phyloP scores from a whole-genome alignment of 78 protist genomes.

The Dictyostelium purpureum region DNA sequence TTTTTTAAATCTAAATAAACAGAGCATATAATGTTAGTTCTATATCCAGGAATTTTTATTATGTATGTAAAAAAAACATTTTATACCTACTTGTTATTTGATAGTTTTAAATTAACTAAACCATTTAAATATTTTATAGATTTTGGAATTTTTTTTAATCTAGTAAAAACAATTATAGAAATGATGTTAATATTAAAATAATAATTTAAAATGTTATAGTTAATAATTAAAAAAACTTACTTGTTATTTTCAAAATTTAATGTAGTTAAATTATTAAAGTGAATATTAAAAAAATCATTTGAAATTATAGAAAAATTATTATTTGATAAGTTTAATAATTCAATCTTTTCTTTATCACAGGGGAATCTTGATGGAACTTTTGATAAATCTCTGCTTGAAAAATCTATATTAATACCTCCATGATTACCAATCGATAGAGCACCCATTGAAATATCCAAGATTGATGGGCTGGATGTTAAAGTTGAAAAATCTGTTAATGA shows the following conservation, averaged over 20 bases:
- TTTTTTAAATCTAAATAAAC: conserved; percentile 52
- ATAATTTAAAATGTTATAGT: neutral
- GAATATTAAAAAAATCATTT: conserved; percentile 39
- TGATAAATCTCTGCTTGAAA: conserved; percentile 30
- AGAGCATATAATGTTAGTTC: too few species aligned
- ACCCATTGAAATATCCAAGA: conserved; percentile 46
- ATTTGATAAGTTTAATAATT: conserved; percentile 6
- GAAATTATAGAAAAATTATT: conserved; percentile 26
- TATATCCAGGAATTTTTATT: neutral
- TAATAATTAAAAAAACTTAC: neutral
- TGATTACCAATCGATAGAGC: conserved; percentile 21
- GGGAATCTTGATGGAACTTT: conserved; percentile 52
- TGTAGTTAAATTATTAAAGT: neutral
- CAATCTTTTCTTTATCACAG: conserved; percentile 53
- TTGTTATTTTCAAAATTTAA: conserved; percentile 62
- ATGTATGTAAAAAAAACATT: neutral
- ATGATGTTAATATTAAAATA: neutral
- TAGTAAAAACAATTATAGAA: neutral
- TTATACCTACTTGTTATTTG: conserved; percentile 14
- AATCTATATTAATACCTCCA: conserved; percentile 52
- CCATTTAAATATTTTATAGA: conserved; percentile 1
- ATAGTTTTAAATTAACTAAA: conserved; percentile 26
- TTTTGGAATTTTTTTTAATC: conserved; percentile 56
- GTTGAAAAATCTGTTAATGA: conserved; percentile 59
- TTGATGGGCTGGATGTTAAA: neutral